Evolutionary conservation across 2,329 filamentous ascomycete species (phyloP).

Genomic region (Didymella glomerata): DNA sequence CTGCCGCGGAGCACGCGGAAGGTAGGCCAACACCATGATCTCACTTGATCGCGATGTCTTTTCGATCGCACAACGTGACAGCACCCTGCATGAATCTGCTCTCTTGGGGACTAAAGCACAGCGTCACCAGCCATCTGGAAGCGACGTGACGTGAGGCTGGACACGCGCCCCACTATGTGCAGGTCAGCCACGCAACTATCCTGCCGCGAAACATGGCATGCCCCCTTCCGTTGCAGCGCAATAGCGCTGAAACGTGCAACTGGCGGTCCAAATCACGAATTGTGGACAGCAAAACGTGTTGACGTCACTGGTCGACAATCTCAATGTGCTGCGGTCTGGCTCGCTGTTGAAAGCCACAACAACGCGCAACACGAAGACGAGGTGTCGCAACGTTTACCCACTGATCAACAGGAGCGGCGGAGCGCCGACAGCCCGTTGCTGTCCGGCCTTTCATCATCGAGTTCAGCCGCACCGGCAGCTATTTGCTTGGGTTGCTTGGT

Average conservation of each 20-base stretch:
- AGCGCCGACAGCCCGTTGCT: neutral
- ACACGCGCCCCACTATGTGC: neutral
- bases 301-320: constrained; percentile 16
- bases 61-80: constrained; percentile 7
- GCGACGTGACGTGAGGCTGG: constrained; percentile 18
- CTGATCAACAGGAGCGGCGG: constrained; percentile 10
- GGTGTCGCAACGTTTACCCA: constrained; percentile 6
- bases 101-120: neutral
- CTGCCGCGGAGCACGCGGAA: constrained; percentile 6
- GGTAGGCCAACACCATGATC: constrained; percentile 18
- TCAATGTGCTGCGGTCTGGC: constrained; percentile 1
- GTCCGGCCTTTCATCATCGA: constrained; percentile 11
- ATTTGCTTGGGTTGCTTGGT: neutral
- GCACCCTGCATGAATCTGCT: constrained; percentile 11
- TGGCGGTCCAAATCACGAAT: constrained; percentile 1
- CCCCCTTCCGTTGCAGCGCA: neutral
- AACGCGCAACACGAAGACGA: constrained; percentile 10
- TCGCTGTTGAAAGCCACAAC: neutral
- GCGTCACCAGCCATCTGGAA: constrained; percentile 12
- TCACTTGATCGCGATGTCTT: constrained; percentile 8
- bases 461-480: constrained; percentile 19
- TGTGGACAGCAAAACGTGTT: neutral
- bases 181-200: constrained; percentile 11
- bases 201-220: constrained; percentile 6
- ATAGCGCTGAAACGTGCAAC: constrained; percentile 7